Percentiles rank a stretch among this genome's conserved stretches.
Conservation (phyloP, 495 filamentous ascomycete genomes). For the Podospora conica region DNA sequence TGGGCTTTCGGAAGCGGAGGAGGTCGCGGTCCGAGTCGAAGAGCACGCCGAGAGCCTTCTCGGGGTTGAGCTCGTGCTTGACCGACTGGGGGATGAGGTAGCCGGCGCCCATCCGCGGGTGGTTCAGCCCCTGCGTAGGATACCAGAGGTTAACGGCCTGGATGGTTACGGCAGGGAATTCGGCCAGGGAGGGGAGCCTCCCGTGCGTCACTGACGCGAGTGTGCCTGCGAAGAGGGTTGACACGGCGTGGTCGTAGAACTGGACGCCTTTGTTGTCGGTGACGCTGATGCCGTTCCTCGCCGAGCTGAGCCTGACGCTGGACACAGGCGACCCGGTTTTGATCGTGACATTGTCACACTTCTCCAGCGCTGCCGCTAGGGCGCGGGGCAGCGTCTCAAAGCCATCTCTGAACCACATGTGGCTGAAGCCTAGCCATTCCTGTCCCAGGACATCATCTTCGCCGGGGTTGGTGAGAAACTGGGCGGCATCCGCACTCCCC, state of each 20-base stretch:
- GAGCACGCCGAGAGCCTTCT: constrained; percentile 80
- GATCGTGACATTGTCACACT: not conserved
- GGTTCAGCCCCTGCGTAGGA: constrained; percentile 54
- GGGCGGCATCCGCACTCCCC: not conserved
- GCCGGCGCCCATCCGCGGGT: constrained; percentile 65
- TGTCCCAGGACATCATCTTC: not conserved
- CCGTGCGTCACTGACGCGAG: constrained; percentile 41
- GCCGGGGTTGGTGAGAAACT: not conserved
- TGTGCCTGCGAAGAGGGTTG: constrained; percentile 54
- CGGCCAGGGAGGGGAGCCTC: constrained; percentile 43
- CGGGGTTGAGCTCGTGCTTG: constrained; percentile 66
- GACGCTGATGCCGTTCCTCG: constrained; percentile 18
- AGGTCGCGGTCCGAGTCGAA: constrained; percentile 68
- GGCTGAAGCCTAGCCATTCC: not conserved
- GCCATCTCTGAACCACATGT: constrained; percentile 38
- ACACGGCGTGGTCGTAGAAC: constrained; percentile 60
- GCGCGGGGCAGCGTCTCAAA: not conserved
- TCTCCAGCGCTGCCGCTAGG: not conserved
- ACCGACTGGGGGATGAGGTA: constrained; percentile 77
- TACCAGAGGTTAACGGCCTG: constrained; percentile 92
- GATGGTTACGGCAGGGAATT: constrained; percentile 66
- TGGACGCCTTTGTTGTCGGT: constrained; percentile 5
- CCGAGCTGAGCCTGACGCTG: not conserved
- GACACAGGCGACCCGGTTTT: not conserved
- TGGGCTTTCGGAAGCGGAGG: constrained; percentile 13